A percentile compares a stretch with the other conserved stretches of the same genome.
Evolutionary conservation across 108 stramenopile genomes (phyloP).

Genomic region (Craspedostauros australis): DNA sequence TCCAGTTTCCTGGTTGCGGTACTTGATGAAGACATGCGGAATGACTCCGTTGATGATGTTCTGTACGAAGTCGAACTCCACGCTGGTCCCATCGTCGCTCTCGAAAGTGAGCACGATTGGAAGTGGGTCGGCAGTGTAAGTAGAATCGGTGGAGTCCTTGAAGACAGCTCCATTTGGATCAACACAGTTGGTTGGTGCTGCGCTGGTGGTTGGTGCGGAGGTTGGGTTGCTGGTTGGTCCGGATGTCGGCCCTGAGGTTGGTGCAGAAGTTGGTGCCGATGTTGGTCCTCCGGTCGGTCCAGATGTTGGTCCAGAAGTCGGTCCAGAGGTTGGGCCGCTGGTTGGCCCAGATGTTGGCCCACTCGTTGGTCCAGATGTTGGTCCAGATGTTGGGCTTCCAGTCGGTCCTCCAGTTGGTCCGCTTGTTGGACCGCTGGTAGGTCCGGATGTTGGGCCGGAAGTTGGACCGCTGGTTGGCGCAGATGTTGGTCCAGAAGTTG

Average conservation of each 20-base stretch:
- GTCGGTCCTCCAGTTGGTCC: too few species aligned
- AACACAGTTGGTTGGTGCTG: too few species aligned
- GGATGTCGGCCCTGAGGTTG: not conserved
- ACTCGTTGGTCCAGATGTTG: slow-evolving; percentile 3
- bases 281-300: slow-evolving; percentile 4
- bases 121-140: too few species aligned
- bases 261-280: not conserved
- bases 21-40: too few species aligned
- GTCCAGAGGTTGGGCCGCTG: slow-evolving; percentile 1
- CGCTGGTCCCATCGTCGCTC: too few species aligned
- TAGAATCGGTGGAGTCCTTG: too few species aligned
- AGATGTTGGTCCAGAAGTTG: slow-evolving; percentile 2
- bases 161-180: too few species aligned
- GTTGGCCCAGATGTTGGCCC: slow-evolving; percentile 1
- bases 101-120: too few species aligned
- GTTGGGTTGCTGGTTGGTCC: slow-evolving; percentile 1
- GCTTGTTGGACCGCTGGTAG: not conserved
- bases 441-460: not conserved
- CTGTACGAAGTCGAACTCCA: too few species aligned
- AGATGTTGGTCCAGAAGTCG: slow-evolving; percentile 3
- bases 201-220: not conserved
- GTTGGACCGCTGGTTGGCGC: slow-evolving; percentile 2
- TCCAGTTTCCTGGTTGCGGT: too few species aligned
- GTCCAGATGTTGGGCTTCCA: not conserved
- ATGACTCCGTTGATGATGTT: too few species aligned